Evolutionary conservation across 202 grass and related monocot species (phyloP).

Genomic region (Setaria italica): DNA sequence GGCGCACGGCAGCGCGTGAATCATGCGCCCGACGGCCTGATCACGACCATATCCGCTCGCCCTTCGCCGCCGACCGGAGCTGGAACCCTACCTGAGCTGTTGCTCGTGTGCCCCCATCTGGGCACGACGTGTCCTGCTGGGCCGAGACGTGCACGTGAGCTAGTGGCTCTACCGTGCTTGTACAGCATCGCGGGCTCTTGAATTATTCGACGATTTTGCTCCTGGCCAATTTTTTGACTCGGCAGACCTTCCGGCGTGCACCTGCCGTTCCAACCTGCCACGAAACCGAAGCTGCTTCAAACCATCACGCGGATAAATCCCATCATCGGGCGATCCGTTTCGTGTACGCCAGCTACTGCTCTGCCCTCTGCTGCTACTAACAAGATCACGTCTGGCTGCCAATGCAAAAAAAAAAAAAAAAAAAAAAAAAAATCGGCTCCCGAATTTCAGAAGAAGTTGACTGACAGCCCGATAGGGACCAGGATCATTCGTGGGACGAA

Average conservation of each 20-base stretch:
- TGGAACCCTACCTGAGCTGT: not conserved
- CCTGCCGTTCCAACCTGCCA: not conserved
- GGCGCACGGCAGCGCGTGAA: not conserved
- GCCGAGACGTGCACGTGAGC: not conserved
- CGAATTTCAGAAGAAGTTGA: not conserved
- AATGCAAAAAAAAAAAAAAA: too few relatives aligned
- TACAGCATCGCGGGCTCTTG: too few relatives aligned
- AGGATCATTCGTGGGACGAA: not conserved
- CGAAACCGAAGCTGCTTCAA: not conserved
- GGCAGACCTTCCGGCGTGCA: too few relatives aligned
- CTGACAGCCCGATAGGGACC: too few relatives aligned
- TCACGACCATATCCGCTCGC: not conserved
- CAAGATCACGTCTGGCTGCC: too few relatives aligned
- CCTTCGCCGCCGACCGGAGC: not conserved
- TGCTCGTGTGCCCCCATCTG: not conserved
- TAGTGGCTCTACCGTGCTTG: not conserved
- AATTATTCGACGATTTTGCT: not conserved
- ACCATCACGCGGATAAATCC: not conserved
- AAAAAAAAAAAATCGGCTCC: not conserved
- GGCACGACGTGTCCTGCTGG: slow-evolving; percentile 1
- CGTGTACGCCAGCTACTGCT: not conserved
- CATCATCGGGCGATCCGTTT: not conserved
- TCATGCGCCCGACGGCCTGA: not conserved
- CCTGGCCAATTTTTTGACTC: not conserved
- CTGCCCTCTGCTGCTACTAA: too few relatives aligned